Conservation (phyloP, 179 eudicot species). For the Dionaea muscipula region DNA sequence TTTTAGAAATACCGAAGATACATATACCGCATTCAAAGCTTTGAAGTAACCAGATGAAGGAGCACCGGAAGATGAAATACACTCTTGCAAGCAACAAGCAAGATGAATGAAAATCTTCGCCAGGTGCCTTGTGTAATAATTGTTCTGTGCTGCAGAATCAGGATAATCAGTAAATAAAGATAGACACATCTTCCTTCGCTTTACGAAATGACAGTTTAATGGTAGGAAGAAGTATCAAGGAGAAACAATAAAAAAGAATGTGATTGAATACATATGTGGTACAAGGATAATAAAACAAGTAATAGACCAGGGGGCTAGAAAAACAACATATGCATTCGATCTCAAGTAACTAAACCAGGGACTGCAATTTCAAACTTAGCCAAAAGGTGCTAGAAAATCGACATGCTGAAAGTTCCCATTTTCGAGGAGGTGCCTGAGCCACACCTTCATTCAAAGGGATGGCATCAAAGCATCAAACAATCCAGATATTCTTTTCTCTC, state of each 20-base stretch:
- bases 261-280: no score
- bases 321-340: no score
- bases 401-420: no score
- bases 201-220: background rate
- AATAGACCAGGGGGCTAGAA: no score
- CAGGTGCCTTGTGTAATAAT: constrained; percentile 68
- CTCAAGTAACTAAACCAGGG: no score
- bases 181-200: background rate
- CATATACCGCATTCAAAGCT: constrained; percentile 64
- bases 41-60: constrained; percentile 38
- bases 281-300: no score
- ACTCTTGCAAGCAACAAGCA: constrained; percentile 76
- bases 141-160: constrained; percentile 61
- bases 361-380: no score
- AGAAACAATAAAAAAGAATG: no score
- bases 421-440: no score
- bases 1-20: constrained; percentile 69
- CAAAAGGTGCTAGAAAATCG: no score
- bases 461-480: no score
- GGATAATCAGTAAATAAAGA: background rate
- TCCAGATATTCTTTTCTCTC: no score
- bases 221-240: background rate
- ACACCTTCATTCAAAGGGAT: background rate
- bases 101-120: constrained; percentile 77
- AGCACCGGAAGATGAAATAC: constrained; percentile 39